Evolutionary conservation across 352 stramenopile genomes (phyloP).

Genomic region (Phytopythium vexans): DNA sequence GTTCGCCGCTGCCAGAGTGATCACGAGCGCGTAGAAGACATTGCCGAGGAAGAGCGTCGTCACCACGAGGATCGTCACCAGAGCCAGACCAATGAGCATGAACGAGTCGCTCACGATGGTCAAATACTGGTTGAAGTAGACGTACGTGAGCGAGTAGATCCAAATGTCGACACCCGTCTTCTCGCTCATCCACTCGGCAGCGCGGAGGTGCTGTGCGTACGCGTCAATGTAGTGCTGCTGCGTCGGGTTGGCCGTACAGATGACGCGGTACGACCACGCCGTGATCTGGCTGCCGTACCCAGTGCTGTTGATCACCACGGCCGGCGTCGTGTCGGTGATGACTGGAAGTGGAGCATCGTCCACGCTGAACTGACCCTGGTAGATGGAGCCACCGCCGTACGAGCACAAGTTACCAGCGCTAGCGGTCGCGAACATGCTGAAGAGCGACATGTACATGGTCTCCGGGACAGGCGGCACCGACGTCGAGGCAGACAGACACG

Average conservation of each 20-base stretch:
- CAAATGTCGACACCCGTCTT: slow-evolving; percentile 58
- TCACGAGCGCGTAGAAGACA: slow-evolving; percentile 37
- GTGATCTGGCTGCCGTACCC: slow-evolving; percentile 50
- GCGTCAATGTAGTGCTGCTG: slow-evolving; percentile 55
- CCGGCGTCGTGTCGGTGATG: slow-evolving; percentile 28
- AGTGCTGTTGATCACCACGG: slow-evolving; percentile 47
- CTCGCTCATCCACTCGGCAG: slow-evolving; percentile 50
- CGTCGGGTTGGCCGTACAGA: slow-evolving; percentile 49
- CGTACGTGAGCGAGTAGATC: slow-evolving; percentile 55
- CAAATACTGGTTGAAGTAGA: slow-evolving; percentile 70
- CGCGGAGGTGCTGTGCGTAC: slow-evolving; percentile 53
- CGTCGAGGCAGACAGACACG: slow-evolving; percentile 32
- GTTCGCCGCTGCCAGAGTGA: slow-evolving; percentile 45
- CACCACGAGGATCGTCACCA: slow-evolving; percentile 51
- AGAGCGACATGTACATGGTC: slow-evolving; percentile 65
- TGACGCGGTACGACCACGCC: slow-evolving; percentile 68
- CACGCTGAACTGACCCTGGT: slow-evolving; percentile 60
- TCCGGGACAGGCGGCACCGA: slow-evolving; percentile 42
- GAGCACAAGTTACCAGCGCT: slow-evolving; percentile 57
- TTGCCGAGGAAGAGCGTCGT: slow-evolving; percentile 46
- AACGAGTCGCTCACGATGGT: slow-evolving; percentile 52
- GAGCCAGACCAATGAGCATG: slow-evolving; percentile 40
- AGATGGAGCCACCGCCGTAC: slow-evolving; percentile 66
- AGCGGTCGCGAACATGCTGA: slow-evolving; percentile 68
- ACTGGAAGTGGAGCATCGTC: slow-evolving; percentile 53